These are phyloP conservation scores for Larix sibirica DNA, from an alignment of 83 land plant species.

Conservation along the genomic window DNA sequence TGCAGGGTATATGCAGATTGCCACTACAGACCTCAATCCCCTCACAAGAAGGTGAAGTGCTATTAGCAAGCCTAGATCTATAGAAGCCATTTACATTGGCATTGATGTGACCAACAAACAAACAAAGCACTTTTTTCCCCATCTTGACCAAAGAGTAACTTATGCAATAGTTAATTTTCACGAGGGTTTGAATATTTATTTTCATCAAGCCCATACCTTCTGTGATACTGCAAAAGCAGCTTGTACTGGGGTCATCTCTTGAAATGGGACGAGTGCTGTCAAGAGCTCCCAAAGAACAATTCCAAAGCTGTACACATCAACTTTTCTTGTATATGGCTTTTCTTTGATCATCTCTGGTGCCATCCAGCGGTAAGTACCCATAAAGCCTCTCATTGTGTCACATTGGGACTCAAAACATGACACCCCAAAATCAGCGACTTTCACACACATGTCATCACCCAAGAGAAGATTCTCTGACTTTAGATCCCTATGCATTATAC, in stretches of 20 bases:
- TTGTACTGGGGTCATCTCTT: constrained; percentile 75
- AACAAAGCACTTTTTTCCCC: neutral
- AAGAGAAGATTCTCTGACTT: constrained; percentile 80
- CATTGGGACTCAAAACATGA: constrained; percentile 70
- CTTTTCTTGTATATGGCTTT: constrained; percentile 60
- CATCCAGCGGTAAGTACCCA: constrained; percentile 89
- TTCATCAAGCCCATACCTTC: constrained; percentile 47
- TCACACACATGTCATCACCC: constrained; percentile 64
- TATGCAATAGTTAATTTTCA: neutral
- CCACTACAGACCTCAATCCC: too few species aligned
- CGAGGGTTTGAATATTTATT: neutral
- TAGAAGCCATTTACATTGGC: too few species aligned
- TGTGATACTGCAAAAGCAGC: constrained; percentile 83
- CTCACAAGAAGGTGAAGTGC: too few species aligned
- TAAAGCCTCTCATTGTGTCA: constrained; percentile 31
- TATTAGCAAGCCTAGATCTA: too few species aligned
- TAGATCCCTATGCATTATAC: constrained; percentile 75
- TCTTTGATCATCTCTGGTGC: constrained; percentile 86
- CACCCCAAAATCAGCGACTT: constrained; percentile 89
- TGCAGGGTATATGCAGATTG: too few species aligned
- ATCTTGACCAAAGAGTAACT: neutral
- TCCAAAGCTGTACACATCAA: constrained; percentile 88
- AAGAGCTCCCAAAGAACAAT: constrained; percentile 82
- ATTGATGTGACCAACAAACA: too few species aligned
- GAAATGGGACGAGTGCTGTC: constrained; percentile 62